A percentile compares a stretch with the other conserved stretches of the same genome.
These are phyloP conservation scores for Suillus sp. DNA, from an alignment of 768 basidiomycete genomes.

Conservation along the genomic window DNA sequence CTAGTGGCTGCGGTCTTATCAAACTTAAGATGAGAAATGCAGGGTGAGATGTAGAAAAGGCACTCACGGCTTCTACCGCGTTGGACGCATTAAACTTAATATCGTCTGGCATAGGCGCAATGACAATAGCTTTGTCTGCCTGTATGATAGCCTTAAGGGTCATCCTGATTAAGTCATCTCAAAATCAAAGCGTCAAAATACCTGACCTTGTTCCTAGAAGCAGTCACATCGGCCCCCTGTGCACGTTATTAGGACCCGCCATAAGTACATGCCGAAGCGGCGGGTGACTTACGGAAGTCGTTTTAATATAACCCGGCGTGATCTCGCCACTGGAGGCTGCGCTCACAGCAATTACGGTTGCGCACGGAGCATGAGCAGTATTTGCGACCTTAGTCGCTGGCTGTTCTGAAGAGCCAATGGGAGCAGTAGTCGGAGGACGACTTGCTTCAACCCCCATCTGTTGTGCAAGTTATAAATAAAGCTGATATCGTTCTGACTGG, in stretches of 20 bases:
- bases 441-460: conserved; percentile 13
- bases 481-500: not conserved
- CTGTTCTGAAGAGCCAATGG: not conserved
- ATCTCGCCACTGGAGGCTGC: not conserved
- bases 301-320: not conserved
- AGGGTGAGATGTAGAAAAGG: not conserved
- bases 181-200: not conserved
- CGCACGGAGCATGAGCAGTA: not conserved
- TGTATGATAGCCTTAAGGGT: not conserved
- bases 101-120: not conserved
- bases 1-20: not conserved
- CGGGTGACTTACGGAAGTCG: not conserved
- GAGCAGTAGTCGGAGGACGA: not conserved
- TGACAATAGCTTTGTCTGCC: not conserved
- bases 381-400: not conserved
- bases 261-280: not conserved
- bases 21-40: not conserved
- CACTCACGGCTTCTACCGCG: not conserved
- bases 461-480: conserved; percentile 3
- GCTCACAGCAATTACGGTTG: not conserved
- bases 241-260: not conserved
- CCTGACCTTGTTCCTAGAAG: not conserved
- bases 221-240: not conserved
- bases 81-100: not conserved
- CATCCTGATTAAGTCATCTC: not conserved